A percentile compares a stretch with the other conserved stretches of the same genome.
phyloP scores from a whole-genome alignment of 495 filamentous ascomycete species.

The Neurospora sp. region DNA sequence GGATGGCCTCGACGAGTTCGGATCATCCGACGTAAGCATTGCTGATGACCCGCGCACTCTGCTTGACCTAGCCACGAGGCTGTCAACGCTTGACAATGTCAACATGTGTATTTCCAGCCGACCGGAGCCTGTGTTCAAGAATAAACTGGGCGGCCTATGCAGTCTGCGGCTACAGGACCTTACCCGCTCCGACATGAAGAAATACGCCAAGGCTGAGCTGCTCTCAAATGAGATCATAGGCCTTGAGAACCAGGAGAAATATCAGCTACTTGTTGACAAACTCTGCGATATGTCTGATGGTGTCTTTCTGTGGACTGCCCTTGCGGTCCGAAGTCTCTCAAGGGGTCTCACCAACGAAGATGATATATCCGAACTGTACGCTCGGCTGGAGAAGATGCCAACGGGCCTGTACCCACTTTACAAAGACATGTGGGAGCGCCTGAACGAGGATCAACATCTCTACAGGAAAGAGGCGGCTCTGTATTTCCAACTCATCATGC shows the following conservation, averaged over 20 bases:
- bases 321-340: slow-evolving; percentile 22
- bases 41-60: slow-evolving; percentile 1
- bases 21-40: not conserved
- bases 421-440: slow-evolving; percentile 13
- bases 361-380: slow-evolving; percentile 9
- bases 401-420: slow-evolving; percentile 18
- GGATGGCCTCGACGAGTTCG: slow-evolving; percentile 15
- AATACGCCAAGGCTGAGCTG: slow-evolving; percentile 17
- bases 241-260: not conserved
- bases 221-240: not conserved
- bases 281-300: slow-evolving; percentile 21
- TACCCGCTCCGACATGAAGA: slow-evolving; percentile 21
- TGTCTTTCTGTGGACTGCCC: slow-evolving; percentile 33
- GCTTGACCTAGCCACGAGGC: not conserved
- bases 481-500: slow-evolving; percentile 5
- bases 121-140: slow-evolving; percentile 5
- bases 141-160: not conserved
- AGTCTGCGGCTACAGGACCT: slow-evolving; percentile 21
- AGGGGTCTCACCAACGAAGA: slow-evolving; percentile 24
- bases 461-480: slow-evolving; percentile 8
- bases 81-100: slow-evolving; percentile 3
- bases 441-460: slow-evolving; percentile 3
- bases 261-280: slow-evolving; percentile 1
- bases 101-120: slow-evolving; percentile 14
- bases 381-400: slow-evolving; percentile 17